Base-by-base conservation (phyloP, 495 filamentous ascomycete genomes). In the Aspergillus affinis region DNA sequence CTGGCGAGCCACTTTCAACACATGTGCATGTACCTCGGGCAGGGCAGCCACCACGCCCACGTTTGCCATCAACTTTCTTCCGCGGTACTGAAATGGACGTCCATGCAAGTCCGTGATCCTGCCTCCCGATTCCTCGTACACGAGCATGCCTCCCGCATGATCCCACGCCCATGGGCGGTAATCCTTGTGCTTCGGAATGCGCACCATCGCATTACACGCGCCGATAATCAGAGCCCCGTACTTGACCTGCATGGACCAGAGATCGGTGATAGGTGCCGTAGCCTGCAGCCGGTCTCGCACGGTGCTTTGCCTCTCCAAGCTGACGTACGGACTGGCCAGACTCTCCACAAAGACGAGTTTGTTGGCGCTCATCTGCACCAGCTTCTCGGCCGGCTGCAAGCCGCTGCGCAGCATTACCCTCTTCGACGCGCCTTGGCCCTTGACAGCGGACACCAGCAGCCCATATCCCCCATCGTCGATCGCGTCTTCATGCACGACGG, bases 81-180 rank as follows among this genome's bases (percentile, higher is more conserved):
- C 64, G 21, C 41, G 54, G 59, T 59, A 67, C 21, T 52, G 48
- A 45, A 67, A 54, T 0, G 51, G 45, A 29, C 27, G 49, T 18
- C 82, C 75, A 60, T 82, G 61, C 1, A 86, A 66, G 58, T 87
- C 84, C 0, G 78, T 86, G 27, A 87, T 70, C 55, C 71, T 73
- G 9, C 84, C 83, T 0, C 84, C 84, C 1, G 80, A 72, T 61
- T 87, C 84, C 61, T 81, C 75, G 48, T 84, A 84, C 10, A 86
- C 68, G 13, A 87, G 64, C 75, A 84, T 81, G 0, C 80, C 83
- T 4, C 83, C 84, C 0, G 81, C 82, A 64, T 87, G 84, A 61
- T 87, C 84, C 84, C 84, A 87, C 1, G 82, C 69, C 68, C 81
- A 81, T 19, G 73, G 78, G 8, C 63, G 65, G 19, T 78, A 61